Evolutionary conservation across 148 eudicot species (phyloP), one percentile per base, ranked within the genome.

Genomic region (Cornus suecica): DNA sequence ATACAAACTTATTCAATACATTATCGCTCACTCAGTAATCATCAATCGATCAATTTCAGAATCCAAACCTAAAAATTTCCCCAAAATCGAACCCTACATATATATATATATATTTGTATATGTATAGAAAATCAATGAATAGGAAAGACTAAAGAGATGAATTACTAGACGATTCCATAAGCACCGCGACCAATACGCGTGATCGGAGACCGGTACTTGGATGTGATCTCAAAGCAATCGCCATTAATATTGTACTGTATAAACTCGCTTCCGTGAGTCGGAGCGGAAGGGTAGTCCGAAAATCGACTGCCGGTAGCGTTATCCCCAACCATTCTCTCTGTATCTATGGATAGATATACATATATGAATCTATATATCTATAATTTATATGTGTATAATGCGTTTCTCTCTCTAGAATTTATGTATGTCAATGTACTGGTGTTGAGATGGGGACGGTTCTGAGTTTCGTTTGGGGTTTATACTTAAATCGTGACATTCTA

Each of bases 171-270:
- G 60, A 95, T 87, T 67, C 99, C 99, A 28, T 92, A 95, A 67
- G 99, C 99, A 5, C 99, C 99, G 13, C 99, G 97, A 65, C 99
- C 99, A 61, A 95, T 91, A 0, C 97, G 97, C 88, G 86, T 84
- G 82, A 95, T 90, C 34, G 99, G 99, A 61, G 97, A 90, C 11
- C 94, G 91, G 72, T 95, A 95, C 85, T 88, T 95, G 20, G 83
- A 32, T 34, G 97, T 89, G 48, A 95, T 74, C 82, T 95, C 93
- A 37, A 95, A 95, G 28, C 78, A 24, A 73, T 90, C 88, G 0
- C 91, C 97, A 63, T 87, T 90, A 8, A 95, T 87, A 52, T 91
- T 79, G 79, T 92, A 92, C 81, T 85, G 90, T 2, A 93, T 79
- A 56, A 86, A 95, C 84, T 86, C 91, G 2, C 94, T 94, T 0